phyloP scores from a whole-genome alignment of 306 rosid genomes.

The Acacia acuminata region DNA sequence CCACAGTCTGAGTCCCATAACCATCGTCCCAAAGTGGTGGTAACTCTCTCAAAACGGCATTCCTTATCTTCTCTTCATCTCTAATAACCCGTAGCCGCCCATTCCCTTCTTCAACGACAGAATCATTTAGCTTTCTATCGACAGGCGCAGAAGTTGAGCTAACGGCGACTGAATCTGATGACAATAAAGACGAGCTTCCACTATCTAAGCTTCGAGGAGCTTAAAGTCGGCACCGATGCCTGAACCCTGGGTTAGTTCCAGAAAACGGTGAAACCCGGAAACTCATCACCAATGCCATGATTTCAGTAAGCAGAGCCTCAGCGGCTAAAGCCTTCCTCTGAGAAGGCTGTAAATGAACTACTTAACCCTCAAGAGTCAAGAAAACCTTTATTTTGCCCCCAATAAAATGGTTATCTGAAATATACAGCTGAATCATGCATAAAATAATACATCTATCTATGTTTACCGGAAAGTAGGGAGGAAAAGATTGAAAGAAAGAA shows the following conservation, averaged over 20 bases:
- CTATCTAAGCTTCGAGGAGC: constrained; percentile 38
- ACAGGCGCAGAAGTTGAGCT: constrained; percentile 44
- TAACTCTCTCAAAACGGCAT: constrained; percentile 38
- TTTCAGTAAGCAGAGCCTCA: not conserved
- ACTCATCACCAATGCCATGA: constrained; percentile 56
- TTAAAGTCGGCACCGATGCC: constrained; percentile 30
- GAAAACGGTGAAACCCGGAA: constrained; percentile 41
- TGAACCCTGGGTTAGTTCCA: constrained; percentile 15
- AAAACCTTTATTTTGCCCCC: not conserved
- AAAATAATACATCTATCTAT: not conserved
- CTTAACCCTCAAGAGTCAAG: not conserved
- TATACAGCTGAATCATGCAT: not conserved
- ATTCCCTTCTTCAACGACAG: constrained; percentile 37
- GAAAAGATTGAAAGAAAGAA: not conserved
- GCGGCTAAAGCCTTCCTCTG: not conserved
- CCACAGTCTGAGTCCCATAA: constrained; percentile 69
- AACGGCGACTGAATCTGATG: constrained; percentile 46
- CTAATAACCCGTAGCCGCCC: constrained; percentile 23
- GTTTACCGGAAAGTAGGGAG: not conserved
- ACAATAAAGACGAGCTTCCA: constrained; percentile 37
- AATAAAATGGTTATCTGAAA: not conserved
- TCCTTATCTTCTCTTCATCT: constrained; percentile 26
- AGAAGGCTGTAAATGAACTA: not conserved
- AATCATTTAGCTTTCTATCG: constrained; percentile 41
- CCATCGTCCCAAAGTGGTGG: constrained; percentile 84